Evolutionary conservation across 768 basidiomycete genomes (phyloP).

Genomic region (Dendrothele bispora): DNA sequence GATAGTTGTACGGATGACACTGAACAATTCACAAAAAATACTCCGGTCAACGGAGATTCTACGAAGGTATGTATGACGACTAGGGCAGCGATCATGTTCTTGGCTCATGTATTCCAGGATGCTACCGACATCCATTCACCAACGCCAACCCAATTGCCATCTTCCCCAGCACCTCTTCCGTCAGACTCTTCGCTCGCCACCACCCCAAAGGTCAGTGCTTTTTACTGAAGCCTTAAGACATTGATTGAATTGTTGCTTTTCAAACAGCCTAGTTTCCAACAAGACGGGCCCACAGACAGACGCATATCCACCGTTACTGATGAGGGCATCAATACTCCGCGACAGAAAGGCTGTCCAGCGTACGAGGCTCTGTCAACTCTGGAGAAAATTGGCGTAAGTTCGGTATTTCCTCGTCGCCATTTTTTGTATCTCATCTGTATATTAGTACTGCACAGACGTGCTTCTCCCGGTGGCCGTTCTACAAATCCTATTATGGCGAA

Average conservation of each 20-base stretch:
- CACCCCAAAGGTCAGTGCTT: background rate
- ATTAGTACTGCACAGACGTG: conserved; percentile 70
- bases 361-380: conserved; percentile 44
- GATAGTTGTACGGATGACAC: too few species aligned
- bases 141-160: background rate
- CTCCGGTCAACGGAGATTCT: too few species aligned
- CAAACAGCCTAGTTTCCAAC: conserved; percentile 11
- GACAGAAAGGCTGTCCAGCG: conserved; percentile 36
- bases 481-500: conserved; percentile 75
- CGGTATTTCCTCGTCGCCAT: conserved; percentile 8
- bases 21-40: too few species aligned
- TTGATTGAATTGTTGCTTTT: conserved; percentile 26
- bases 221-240: conserved; percentile 6
- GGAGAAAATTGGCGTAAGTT: conserved; percentile 53
- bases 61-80: too few species aligned
- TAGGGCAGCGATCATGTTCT: too few species aligned
- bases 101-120: too few species aligned
- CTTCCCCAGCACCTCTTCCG: background rate
- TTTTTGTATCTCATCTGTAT: background rate
- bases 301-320: too few species aligned
- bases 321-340: too few species aligned
- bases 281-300: background rate
- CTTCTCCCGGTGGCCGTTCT: conserved; percentile 70
- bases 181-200: background rate
- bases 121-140: too few species aligned